Conservation (phyloP, 345 rosid genomes). For the Linum tenue region DNA sequence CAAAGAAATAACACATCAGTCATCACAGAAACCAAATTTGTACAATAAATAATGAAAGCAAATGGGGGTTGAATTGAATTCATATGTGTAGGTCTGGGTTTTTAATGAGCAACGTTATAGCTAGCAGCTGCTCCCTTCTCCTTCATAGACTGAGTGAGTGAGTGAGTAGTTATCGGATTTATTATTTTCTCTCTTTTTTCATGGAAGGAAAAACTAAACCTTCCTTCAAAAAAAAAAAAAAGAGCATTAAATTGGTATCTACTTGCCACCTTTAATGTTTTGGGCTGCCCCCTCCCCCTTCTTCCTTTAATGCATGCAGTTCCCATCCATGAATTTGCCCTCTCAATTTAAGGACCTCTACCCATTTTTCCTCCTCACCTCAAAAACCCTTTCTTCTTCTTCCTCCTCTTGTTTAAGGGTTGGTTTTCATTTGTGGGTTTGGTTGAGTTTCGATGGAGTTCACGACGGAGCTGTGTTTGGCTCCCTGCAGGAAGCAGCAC, state of each 20-base stretch:
- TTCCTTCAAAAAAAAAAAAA: too few species aligned
- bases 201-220: too few species aligned
- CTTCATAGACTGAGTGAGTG: too few species aligned
- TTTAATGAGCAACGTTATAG: too few species aligned
- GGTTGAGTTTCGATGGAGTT: constrained; percentile 20
- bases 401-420: background rate
- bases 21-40: too few species aligned
- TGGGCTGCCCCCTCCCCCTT: background rate
- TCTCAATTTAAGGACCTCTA: background rate
- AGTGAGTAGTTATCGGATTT: too few species aligned
- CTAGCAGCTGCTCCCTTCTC: too few species aligned
- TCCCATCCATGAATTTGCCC: background rate
- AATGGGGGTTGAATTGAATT: too few species aligned
- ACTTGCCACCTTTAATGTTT: background rate
- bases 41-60: too few species aligned
- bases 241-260: background rate
- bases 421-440: background rate
- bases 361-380: background rate
- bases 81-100: too few species aligned
- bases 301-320: background rate
- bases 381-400: background rate
- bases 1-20: too few species aligned
- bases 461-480: constrained; percentile 34
- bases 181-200: too few species aligned
- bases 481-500: constrained; percentile 19